Conservation (phyloP, 2,329 filamentous ascomycete genomes). For the Aspergillus fumigatiaffinis region DNA sequence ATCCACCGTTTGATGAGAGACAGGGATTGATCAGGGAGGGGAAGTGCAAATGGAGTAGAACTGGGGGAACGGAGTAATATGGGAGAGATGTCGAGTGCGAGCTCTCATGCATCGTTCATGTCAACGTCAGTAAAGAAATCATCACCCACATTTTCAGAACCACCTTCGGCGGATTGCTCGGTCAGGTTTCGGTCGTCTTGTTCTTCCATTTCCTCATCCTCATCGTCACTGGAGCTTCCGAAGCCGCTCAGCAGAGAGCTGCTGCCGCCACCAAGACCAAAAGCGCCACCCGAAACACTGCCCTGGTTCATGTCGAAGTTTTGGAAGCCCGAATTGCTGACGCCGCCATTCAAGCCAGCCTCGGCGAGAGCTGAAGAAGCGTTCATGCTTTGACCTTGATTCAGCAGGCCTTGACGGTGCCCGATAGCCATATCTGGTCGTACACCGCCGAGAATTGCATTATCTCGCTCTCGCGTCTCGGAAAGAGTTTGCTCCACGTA, state of each 20-base stretch:
- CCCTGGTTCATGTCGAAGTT: slow-evolving; percentile 66
- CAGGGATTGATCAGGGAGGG: slow-evolving; percentile 6
- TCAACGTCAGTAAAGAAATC: slow-evolving; percentile 58
- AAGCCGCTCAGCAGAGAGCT: slow-evolving; percentile 78
- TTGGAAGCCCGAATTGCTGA: slow-evolving; percentile 47
- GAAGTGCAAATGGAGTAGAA: slow-evolving; percentile 5
- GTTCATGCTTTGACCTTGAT: slow-evolving; percentile 55
- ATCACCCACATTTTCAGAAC: slow-evolving; percentile 65
- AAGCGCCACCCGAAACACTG: slow-evolving; percentile 65
- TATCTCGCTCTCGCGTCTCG: slow-evolving; percentile 91
- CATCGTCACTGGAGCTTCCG: slow-evolving; percentile 90
- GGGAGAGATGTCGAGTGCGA: slow-evolving; percentile 13
- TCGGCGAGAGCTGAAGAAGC: slow-evolving; percentile 70
- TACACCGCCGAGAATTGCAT: slow-evolving; percentile 95
- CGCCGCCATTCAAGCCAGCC: slow-evolving; percentile 70
- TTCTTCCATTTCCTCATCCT: slow-evolving; percentile 84
- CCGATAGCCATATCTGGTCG: slow-evolving; percentile 85
- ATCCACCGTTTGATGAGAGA: slow-evolving; percentile 10
- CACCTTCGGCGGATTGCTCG: slow-evolving; percentile 43
- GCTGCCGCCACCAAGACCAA: slow-evolving; percentile 64
- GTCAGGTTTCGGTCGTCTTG: slow-evolving; percentile 51
- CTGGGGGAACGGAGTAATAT: slow-evolving; percentile 1
- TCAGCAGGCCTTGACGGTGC: slow-evolving; percentile 66
- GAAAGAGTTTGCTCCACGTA: slow-evolving; percentile 92
- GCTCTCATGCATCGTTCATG: slow-evolving; percentile 53